Evolutionary conservation across 805 yeast genomes (phyloP).

Genomic region (Teunomyces lycoperdinae): DNA sequence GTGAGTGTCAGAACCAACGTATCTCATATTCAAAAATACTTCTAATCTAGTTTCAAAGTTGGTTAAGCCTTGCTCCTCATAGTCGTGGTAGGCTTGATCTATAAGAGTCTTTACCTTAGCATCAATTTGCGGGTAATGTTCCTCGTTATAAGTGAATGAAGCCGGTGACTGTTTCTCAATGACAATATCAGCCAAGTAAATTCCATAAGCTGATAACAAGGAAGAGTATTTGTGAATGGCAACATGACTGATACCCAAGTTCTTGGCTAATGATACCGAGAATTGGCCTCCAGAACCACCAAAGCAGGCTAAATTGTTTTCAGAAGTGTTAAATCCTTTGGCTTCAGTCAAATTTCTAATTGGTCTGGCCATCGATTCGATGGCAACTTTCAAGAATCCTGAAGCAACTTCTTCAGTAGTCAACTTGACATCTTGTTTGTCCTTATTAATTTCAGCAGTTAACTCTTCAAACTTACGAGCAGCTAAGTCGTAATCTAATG

Average conservation of each 20-base stretch:
- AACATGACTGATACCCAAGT: conserved; percentile 65
- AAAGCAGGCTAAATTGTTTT: conserved; percentile 75
- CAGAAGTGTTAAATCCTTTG: conserved; percentile 64
- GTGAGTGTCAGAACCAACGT: conserved; percentile 86
- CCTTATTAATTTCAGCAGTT: conserved; percentile 54
- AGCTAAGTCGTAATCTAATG: conserved; percentile 39
- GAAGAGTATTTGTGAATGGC: conserved; percentile 81
- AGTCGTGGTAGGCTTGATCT: conserved; percentile 37
- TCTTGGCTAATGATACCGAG: conserved; percentile 72
- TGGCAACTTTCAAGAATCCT: conserved; percentile 81
- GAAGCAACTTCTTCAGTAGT: conserved; percentile 68
- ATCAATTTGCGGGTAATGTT: conserved; percentile 36
- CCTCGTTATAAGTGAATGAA: conserved; percentile 21
- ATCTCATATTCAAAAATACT: conserved; percentile 71
- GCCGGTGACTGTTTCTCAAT: conserved; percentile 39
- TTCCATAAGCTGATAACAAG: conserved; percentile 83
- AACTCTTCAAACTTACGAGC: conserved; percentile 49
- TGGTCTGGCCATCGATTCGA: conserved; percentile 89
- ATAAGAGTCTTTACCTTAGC: conserved; percentile 46
- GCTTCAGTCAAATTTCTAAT: conserved; percentile 83
- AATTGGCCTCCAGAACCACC: conserved; percentile 97
- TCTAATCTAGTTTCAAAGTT: conserved; percentile 50
- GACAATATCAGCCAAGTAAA: conserved; percentile 61
- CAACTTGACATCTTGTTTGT: conserved; percentile 33
- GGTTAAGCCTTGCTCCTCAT: conserved; percentile 48